phyloP scores from a whole-genome alignment of 768 basidiomycete species.

The Astraeus odoratus region DNA sequence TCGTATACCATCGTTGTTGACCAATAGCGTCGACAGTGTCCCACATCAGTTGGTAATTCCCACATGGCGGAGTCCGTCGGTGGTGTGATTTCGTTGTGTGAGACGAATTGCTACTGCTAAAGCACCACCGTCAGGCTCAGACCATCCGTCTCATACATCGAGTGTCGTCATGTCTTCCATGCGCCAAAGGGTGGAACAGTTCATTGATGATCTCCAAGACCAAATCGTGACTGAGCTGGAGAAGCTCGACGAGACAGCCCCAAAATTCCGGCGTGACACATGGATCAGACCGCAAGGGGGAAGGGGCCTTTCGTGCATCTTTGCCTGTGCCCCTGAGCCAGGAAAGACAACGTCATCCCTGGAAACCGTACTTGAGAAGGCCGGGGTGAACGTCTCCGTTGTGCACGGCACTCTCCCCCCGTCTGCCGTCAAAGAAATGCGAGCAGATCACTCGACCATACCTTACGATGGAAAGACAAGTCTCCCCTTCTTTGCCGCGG shows the following conservation, averaged over 20 bases:
- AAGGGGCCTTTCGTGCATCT: conserved; percentile 76
- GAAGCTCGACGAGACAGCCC: conserved; percentile 62
- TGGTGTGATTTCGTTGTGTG: too few species aligned
- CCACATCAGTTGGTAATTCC: too few species aligned
- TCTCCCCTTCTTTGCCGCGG: conserved; percentile 90
- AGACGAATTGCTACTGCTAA: too few species aligned
- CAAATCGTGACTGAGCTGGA: conserved; percentile 75
- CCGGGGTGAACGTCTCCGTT: conserved; percentile 90
- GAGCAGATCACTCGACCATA: conserved; percentile 79
- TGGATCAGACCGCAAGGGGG: conserved; percentile 69
- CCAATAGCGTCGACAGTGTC: too few species aligned
- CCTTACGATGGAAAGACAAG: conserved; percentile 53
- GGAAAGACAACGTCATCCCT: conserved; percentile 27
- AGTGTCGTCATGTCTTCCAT: conserved; percentile 34
- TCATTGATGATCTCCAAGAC: conserved; percentile 71
- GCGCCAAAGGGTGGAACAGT: conserved; percentile 72
- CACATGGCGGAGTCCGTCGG: too few species aligned
- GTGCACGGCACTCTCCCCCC: conserved; percentile 87
- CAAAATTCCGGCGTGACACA: conserved; percentile 73
- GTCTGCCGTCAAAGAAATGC: conserved; percentile 89
- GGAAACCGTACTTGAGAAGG: conserved; percentile 78
- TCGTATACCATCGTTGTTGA: too few species aligned
- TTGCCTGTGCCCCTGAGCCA: conserved; percentile 40
- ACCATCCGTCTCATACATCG: neutral
- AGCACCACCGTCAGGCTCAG: neutral